Evolutionary conservation across 1,284 basidiomycete species (phyloP).

Genomic region (Malassezia japonica): DNA sequence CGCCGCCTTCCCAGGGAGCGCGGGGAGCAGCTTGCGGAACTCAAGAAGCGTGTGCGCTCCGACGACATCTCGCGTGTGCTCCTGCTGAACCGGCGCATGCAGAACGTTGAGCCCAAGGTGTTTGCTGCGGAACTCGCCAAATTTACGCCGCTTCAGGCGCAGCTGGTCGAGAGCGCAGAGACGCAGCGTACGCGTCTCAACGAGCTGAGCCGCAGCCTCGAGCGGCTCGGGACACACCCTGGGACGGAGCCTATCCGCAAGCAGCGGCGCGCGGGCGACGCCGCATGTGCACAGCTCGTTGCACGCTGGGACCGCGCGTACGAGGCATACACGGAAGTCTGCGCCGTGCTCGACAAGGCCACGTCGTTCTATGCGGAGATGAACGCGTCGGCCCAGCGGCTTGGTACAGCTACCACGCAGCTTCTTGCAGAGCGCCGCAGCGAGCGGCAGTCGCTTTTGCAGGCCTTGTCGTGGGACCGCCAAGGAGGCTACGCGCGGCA

Average conservation of each 20-base stretch:
- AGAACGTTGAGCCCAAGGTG: constrained; percentile 70
- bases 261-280: constrained; percentile 65
- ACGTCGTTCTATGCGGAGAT: constrained; percentile 78
- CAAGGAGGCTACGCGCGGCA: background rate
- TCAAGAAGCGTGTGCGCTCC: constrained; percentile 90
- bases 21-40: constrained; percentile 73
- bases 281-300: constrained; percentile 63
- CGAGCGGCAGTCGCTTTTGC: background rate
- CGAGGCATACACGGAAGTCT: constrained; percentile 74
- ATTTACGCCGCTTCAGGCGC: constrained; percentile 71
- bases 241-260: constrained; percentile 25
- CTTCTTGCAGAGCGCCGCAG: constrained; percentile 10
- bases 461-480: background rate
- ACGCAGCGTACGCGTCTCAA: constrained; percentile 22
- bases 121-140: constrained; percentile 91
- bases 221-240: constrained; percentile 3
- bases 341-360: constrained; percentile 75
- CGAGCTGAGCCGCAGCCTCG: constrained; percentile 16
- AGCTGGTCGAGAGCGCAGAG: constrained; percentile 51
- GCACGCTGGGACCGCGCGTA: constrained; percentile 63
- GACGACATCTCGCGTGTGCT: constrained; percentile 95
- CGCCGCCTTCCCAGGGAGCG: constrained; percentile 56
- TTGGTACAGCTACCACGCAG: background rate
- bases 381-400: constrained; percentile 33
- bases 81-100: constrained; percentile 77